These are phyloP conservation scores for Mycena albidolilacea DNA, from an alignment of 768 basidiomycete species.

Conservation along the genomic window DNA sequence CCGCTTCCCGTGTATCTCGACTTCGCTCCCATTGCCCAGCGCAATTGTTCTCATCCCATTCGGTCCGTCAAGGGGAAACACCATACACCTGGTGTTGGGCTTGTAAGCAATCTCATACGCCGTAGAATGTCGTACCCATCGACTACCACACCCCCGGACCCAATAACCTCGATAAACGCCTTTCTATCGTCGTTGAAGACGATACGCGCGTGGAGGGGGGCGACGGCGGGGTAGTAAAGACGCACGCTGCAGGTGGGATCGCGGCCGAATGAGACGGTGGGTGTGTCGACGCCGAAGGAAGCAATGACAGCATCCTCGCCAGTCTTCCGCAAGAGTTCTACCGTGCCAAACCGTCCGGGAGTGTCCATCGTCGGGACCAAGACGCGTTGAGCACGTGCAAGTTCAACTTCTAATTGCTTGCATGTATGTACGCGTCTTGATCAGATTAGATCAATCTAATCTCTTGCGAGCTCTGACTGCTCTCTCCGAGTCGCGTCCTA, in stretches of 20 bases:
- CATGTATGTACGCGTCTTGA: background rate
- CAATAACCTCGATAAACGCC: slow-evolving; percentile 80
- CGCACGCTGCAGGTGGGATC: slow-evolving; percentile 75
- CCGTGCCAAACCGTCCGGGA: slow-evolving; percentile 35
- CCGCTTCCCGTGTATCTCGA: slow-evolving; percentile 78
- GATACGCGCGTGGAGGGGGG: slow-evolving; percentile 76
- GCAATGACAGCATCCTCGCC: slow-evolving; percentile 62
- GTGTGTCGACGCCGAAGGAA: slow-evolving; percentile 80
- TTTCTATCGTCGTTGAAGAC: slow-evolving; percentile 73
- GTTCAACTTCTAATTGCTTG: background rate
- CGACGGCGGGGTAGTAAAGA: slow-evolving; percentile 77
- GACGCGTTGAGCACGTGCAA: slow-evolving; percentile 13
- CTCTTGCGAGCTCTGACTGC: too few species aligned
- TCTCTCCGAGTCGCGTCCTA: too few species aligned
- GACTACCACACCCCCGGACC: slow-evolving; percentile 68
- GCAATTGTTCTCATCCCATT: slow-evolving; percentile 66
- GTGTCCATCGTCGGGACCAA: slow-evolving; percentile 26
- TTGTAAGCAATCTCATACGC: too few species aligned
- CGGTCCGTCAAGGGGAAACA: slow-evolving; percentile 60
- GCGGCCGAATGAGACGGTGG: slow-evolving; percentile 78
- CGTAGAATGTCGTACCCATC: slow-evolving; percentile 56
- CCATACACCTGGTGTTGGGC: slow-evolving; percentile 52
- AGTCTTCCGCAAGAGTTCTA: slow-evolving; percentile 31
- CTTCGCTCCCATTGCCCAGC: slow-evolving; percentile 73
- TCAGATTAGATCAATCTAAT: too few species aligned